A percentile compares a stretch with the other conserved stretches of the same genome.
Conservation (phyloP, 306 rosid genomes). For the Hippophae gyantsensis region DNA sequence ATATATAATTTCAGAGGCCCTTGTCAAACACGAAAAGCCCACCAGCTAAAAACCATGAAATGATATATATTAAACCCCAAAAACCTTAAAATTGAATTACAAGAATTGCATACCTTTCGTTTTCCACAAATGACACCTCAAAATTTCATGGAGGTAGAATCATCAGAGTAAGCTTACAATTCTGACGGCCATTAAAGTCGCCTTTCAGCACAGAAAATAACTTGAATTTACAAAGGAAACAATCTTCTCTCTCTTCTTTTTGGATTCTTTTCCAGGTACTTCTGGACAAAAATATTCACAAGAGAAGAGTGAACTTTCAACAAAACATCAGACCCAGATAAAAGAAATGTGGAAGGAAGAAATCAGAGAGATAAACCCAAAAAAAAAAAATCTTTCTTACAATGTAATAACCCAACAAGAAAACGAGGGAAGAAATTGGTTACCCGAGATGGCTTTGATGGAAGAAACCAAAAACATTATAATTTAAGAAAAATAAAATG, state of each 20-base stretch:
- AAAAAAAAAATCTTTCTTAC: constrained; percentile 12
- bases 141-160: constrained; percentile 20
- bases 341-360: background rate
- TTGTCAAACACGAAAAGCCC: constrained; percentile 32
- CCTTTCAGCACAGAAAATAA: constrained; percentile 13
- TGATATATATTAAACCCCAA: constrained; percentile 26
- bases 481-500: constrained; percentile 16
- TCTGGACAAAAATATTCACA: background rate
- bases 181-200: constrained; percentile 21
- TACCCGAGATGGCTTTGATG: constrained; percentile 22
- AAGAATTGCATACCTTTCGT: constrained; percentile 8
- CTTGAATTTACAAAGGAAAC: constrained; percentile 15
- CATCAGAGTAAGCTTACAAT: constrained; percentile 9
- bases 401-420: background rate
- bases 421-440: constrained; percentile 11
- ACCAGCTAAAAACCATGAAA: constrained; percentile 36
- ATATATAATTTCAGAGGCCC: constrained; percentile 14
- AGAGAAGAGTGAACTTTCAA: background rate
- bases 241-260: background rate
- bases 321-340: constrained; percentile 1
- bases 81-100: constrained; percentile 20
- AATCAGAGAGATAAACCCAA: background rate
- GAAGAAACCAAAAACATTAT: constrained; percentile 14
- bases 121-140: constrained; percentile 17
- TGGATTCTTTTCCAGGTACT: constrained; percentile 14